phyloP scores from a whole-genome alignment of 805 yeast species.

The Scheffersomyces ergatensis region DNA sequence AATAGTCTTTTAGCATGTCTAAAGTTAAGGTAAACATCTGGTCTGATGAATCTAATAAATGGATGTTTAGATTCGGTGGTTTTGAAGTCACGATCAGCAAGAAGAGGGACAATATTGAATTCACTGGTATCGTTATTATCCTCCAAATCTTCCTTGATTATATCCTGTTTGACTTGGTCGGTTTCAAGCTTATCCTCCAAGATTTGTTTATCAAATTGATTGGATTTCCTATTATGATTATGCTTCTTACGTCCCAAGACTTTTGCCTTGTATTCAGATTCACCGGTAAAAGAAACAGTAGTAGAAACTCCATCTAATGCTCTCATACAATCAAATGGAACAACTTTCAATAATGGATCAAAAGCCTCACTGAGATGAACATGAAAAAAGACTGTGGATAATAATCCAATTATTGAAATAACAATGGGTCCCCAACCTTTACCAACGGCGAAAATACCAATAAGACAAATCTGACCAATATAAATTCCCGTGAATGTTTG shows the following conservation, averaged over 20 bases:
- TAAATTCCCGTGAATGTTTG: constrained; percentile 89
- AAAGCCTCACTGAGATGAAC: constrained; percentile 63
- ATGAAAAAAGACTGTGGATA: constrained; percentile 69
- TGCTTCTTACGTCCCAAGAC: constrained; percentile 21
- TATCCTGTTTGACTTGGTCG: constrained; percentile 18
- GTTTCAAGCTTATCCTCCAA: constrained; percentile 16
- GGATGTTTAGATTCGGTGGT: constrained; percentile 34
- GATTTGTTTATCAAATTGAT: constrained; percentile 7
- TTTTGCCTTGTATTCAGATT: constrained; percentile 30
- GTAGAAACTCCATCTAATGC: constrained; percentile 68
- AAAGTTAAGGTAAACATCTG: constrained; percentile 56
- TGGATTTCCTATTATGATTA: constrained; percentile 1
- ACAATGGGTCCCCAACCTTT: constrained; percentile 95
- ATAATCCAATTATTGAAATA: constrained; percentile 64
- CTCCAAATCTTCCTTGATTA: constrained; percentile 9
- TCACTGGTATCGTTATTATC: constrained; percentile 10
- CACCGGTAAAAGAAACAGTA: constrained; percentile 53
- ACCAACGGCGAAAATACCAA: constrained; percentile 86
- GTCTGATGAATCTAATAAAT: constrained; percentile 52
- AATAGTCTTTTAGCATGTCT: constrained; percentile 30
- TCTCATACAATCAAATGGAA: constrained; percentile 73
- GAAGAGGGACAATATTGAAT: constrained; percentile 44
- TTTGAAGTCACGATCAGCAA: constrained; percentile 65
- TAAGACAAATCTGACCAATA: constrained; percentile 78
- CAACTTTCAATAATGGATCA: constrained; percentile 51